Conservation (phyloP, 306 rosid species). For the Prunus mume region DNA sequence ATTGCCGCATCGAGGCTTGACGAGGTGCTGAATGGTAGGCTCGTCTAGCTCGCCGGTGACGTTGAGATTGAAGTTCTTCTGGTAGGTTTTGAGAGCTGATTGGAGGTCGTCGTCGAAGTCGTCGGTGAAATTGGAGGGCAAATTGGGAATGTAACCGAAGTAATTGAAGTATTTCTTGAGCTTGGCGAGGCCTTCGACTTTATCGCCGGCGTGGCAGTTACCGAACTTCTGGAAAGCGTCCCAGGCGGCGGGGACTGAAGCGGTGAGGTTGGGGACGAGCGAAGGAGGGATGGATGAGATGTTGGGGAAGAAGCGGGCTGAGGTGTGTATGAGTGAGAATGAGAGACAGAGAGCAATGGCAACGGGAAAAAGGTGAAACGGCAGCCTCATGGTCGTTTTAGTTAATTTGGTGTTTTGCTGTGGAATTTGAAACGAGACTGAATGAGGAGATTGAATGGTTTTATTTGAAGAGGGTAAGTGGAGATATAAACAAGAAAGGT, state of each 20-base stretch:
- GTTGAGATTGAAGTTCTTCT: slow-evolving; percentile 82
- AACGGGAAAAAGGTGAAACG: slow-evolving; percentile 9
- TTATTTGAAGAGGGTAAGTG: not conserved
- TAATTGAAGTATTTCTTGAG: slow-evolving; percentile 62
- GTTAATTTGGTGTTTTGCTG: not conserved
- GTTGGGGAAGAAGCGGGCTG: slow-evolving; percentile 74
- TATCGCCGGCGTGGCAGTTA: slow-evolving; percentile 47
- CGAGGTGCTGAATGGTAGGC: slow-evolving; percentile 42
- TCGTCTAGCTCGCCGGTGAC: slow-evolving; percentile 64
- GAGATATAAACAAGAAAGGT: not conserved
- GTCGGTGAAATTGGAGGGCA: slow-evolving; percentile 49
- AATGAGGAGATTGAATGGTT: not conserved
- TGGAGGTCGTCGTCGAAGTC: slow-evolving; percentile 58
- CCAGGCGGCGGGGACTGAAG: slow-evolving; percentile 38
- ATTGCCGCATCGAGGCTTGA: slow-evolving; percentile 65
- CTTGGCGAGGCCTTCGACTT: slow-evolving; percentile 47
- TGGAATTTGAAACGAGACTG: not conserved
- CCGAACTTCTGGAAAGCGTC: slow-evolving; percentile 48
- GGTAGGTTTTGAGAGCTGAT: slow-evolving; percentile 56
- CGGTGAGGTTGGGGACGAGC: slow-evolving; percentile 21
- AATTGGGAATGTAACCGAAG: slow-evolving; percentile 72
- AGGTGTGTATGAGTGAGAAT: slow-evolving; percentile 12
- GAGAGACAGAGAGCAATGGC: slow-evolving; percentile 10
- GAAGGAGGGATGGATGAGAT: slow-evolving; percentile 43
- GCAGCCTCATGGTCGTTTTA: slow-evolving; percentile 30